phyloP scores from a whole-genome alignment of 495 filamentous ascomycete species.

The Parachaetomium inaequale region DNA sequence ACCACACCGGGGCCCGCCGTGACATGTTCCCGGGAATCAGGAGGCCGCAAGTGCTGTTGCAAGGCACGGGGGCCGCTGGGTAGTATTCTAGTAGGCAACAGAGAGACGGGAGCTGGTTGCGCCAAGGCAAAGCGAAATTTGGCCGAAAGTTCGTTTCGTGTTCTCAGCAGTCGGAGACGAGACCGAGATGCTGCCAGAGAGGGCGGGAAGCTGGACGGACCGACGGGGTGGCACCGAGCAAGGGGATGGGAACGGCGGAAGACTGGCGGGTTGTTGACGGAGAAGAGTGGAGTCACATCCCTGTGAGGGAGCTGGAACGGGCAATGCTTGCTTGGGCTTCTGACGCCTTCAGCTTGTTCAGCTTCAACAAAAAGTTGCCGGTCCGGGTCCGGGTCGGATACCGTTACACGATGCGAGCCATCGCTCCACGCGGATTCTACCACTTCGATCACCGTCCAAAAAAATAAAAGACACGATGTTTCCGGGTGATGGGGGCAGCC shows the following conservation, averaged over 20 bases:
- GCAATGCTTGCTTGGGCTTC: not conserved
- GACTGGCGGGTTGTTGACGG: not conserved
- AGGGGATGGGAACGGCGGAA: slow-evolving; percentile 5
- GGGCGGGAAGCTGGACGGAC: slow-evolving; percentile 5
- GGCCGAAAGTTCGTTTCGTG: not conserved
- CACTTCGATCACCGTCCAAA: not conserved
- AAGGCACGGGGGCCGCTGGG: slow-evolving; percentile 2
- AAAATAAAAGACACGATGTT: not conserved
- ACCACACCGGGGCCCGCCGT: slow-evolving; percentile 13
- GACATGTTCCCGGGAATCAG: slow-evolving; percentile 19
- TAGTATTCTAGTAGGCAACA: not conserved
- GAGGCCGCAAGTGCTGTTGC: slow-evolving; percentile 4
- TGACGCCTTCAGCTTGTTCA: slow-evolving; percentile 7
- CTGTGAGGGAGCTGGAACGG: not conserved
- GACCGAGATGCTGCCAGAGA: not conserved
- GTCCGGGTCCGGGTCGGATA: not conserved
- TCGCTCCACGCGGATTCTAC: not conserved
- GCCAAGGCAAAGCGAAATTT: slow-evolving; percentile 14
- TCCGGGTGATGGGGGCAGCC: not conserved
- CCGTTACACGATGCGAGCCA: not conserved
- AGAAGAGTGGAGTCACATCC: slow-evolving; percentile 9
- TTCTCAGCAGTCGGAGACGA: not conserved
- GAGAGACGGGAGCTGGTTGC: not conserved
- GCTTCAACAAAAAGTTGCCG: not conserved
- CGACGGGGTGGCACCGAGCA: not conserved